Base-by-base conservation (phyloP, 306 rosid genomes). In the Calophaca sinica region DNA sequence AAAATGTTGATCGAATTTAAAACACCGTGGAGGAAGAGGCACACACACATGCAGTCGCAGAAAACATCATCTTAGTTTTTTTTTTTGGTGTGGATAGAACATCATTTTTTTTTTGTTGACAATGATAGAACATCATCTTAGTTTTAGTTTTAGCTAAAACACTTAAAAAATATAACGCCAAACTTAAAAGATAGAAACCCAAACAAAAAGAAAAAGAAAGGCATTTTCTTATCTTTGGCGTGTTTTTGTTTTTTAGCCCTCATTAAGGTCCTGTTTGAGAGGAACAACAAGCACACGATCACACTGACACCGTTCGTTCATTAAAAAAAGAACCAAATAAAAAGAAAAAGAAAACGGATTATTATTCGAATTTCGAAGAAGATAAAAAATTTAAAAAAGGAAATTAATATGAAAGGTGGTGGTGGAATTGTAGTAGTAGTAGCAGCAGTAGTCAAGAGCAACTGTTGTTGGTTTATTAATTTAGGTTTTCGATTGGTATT, bases 331-430 rank as follows among this genome's bases (percentile, higher is more conserved):
- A 61, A 38, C 4, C 31, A 33, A 48, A 57, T 57, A 29, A 57
- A 50, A 46, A 46, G 49, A 62, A 68, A 74, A 60, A 63, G 42
- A 58, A 72, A 79, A 44, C 62, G 31, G 57, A 68, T 79, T 80
- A 75, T 46, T 76, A 80, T 80, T 73, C 61, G 15, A 42, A 42
- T 7, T 42, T 42, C 48, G 9, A 53, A 41, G 41, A 62, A 63
- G 55, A 66, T 55, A 51, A 74, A 68, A 49, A 79, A 73, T 60
- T 33, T 69, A 50, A 68, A 79, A 82, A 68, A 14, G 79, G 49
- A 38, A 73, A 84, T 79, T 84, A 89, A 82, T 52, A 81, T 81
- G 91, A 88, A 88, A 83, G 87, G 90, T 81, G 85, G 86, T 81
- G 87, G 86, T 83, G 87, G 93, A 80, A 84, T 87, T 85, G 55